Evolutionary conservation across 1,284 basidiomycete species (phyloP), one percentile per base, ranked within the genome.

Genomic region (Phellinidium pouzarii): DNA sequence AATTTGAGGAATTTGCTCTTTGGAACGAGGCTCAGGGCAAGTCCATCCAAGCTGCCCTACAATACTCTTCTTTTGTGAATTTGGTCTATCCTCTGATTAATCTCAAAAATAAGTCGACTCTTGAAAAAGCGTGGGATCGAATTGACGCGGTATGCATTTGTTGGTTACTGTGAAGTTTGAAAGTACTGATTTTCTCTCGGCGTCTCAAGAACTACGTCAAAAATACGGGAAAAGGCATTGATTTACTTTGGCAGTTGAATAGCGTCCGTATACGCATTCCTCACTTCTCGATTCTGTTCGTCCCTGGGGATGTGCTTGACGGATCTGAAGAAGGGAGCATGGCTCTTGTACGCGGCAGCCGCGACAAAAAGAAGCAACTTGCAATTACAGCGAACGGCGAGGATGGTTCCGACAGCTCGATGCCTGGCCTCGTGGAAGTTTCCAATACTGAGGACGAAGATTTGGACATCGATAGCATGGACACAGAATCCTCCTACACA

Each of bases 1-100:
- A 75, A 46, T 84, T 78, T 57, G 74, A 80, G 52, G 55, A 59
- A 34, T 58, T 59, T 26, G 17, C 17, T 34, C 61, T 62, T 43
- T 87, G 86, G 84, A 62, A 77, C 2, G 80, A 86, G 59, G 84
- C 84, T 4, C 79, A 84, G 59, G 62, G 78, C 44, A 69, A 71
- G 53, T 89, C 87, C 0, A 69, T 70, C 48, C 66, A 71, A 55
- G 85, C 83, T 8, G 74, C 78, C 2, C 68, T 73, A 38, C 64
- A 68, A 46, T 72, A 71, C 48, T 67, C 68, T 14, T 76, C 68
- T 56, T 82, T 76, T 64, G 75, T 79, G 60, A 74, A 79, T 54
- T 60, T 75, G n/a, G 72, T 85, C 36, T 73, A 66, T 56, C 85
- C 85, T 3, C 61, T 88, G 36, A 71, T 74, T 46, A 79, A 71